phyloP scores from a whole-genome alignment of 768 basidiomycete genomes.

The Cyathus striatus region DNA sequence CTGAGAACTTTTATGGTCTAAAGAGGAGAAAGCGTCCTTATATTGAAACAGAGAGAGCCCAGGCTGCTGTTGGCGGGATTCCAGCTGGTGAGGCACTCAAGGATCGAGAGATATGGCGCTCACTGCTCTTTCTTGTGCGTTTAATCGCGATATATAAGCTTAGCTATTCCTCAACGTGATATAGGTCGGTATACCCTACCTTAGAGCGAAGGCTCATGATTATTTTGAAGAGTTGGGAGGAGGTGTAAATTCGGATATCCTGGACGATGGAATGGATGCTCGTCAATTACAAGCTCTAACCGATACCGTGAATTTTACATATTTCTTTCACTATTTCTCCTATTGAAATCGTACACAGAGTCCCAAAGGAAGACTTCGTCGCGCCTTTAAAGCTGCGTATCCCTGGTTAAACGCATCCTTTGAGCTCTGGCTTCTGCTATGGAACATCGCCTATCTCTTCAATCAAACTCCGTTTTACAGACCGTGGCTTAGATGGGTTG shows the following conservation, averaged over 20 bases:
- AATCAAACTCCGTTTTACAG: constrained; percentile 82
- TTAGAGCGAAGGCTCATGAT: constrained; percentile 85
- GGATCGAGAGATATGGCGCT: constrained; percentile 63
- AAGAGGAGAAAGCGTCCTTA: constrained; percentile 72
- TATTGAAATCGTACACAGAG: constrained; percentile 29
- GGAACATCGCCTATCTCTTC: constrained; percentile 89
- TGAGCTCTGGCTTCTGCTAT: constrained; percentile 78
- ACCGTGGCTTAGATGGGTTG: constrained; percentile 87
- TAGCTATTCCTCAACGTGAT: constrained; percentile 5
- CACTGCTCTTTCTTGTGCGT: constrained; percentile 76
- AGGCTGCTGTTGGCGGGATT: constrained; percentile 61
- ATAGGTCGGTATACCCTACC: constrained; percentile 84
- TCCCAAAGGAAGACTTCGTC: constrained; percentile 45
- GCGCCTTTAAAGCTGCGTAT: constrained; percentile 68
- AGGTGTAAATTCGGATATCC: constrained; percentile 60
- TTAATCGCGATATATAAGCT: neutral
- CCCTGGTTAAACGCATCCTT: constrained; percentile 77
- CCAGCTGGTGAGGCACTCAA: constrained; percentile 64
- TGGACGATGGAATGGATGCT: constrained; percentile 45
- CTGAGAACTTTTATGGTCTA: constrained; percentile 94
- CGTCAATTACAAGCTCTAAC: constrained; percentile 40
- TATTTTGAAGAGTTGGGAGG: constrained; percentile 90
- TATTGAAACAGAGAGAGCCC: constrained; percentile 63
- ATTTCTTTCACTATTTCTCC: neutral
- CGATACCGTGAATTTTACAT: constrained; percentile 41